Base-by-base conservation (phyloP, 768 basidiomycete genomes). In the Fomitopsis serialis region DNA sequence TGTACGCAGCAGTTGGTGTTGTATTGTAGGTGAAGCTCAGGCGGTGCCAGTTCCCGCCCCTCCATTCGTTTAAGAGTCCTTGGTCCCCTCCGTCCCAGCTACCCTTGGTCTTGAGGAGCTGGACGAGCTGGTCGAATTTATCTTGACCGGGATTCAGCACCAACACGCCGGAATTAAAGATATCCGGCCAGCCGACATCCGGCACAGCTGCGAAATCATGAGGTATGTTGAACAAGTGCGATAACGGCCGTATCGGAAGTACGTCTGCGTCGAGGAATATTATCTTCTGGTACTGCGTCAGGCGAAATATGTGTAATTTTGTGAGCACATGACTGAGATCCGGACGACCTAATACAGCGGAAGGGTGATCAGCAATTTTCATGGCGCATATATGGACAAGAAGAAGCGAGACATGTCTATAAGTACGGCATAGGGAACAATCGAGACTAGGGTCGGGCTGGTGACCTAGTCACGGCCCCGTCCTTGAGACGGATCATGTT, bases 11-110 rank as follows among this genome's bases (percentile, higher is more conserved):
- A 13, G 93, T 93, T 17, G 97, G 97, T 2, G 97, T 98, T 15
- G 95, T 97, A 70, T 99, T 99, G 74, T 97, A 99, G 40, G 86
- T 92, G 72, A 98, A 99, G 67, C 93, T 93, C 60, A 99, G 84
- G 61, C 93, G 80, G 62, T 97, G 82, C 97, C 97, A 99, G 64
- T 90, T 69, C 19, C 68, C 68, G 29, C 86, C 84, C 59, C 89
- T 77, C 94, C 94, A 98, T 74, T 98, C 95, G 63, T 98, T 98
- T 59, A 98, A 78, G 57, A 98, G 73, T 15, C 97, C 97, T 68
- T 99, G 97, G 72, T 99, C 97, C n/a, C 93, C 97, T 9, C 97
- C 97, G 63, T 98, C 96, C 87, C 95, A 98, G 43, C 85, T 87
- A 15, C 94, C 96, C 61, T 86, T 87, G 17, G 81, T 71, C 56